Percentiles rank a stretch among this genome's conserved stretches.
These are phyloP conservation scores for Malassezia dermatis DNA, from an alignment of 1,284 basidiomycete genomes.

Conservation along the genomic window DNA sequence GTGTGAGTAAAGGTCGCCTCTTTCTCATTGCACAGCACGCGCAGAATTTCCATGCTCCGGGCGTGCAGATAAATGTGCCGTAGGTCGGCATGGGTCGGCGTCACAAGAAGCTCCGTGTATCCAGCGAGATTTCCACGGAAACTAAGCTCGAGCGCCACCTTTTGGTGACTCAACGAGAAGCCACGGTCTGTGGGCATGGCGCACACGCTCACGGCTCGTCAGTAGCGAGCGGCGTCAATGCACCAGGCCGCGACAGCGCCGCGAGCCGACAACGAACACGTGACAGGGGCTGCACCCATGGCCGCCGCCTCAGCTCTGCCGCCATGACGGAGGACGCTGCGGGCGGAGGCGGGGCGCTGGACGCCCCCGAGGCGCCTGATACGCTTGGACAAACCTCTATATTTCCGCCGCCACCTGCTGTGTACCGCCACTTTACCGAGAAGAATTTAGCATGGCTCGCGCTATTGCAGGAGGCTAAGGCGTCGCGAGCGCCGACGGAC, in stretches of 20 bases:
- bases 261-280: neutral
- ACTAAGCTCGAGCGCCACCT: constrained; percentile 77
- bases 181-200: constrained; percentile 23
- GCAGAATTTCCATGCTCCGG: constrained; percentile 69
- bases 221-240: neutral
- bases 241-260: neutral
- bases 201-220: neutral
- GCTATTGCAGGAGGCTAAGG: constrained; percentile 14
- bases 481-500: neutral
- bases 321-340: neutral
- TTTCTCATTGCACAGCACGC: constrained; percentile 55
- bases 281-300: neutral
- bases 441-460: constrained; percentile 24
- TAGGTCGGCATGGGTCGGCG: constrained; percentile 65
- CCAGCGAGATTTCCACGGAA: constrained; percentile 55
- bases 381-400: constrained; percentile 26
- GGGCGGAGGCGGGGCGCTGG: neutral
- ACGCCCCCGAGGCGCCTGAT: constrained; percentile 1
- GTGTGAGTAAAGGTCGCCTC: constrained; percentile 62
- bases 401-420: constrained; percentile 34
- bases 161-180: constrained; percentile 59
- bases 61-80: constrained; percentile 73
- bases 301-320: neutral
- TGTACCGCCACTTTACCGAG: constrained; percentile 30
- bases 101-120: constrained; percentile 78